These are phyloP conservation scores for Phytophthora litchii DNA, from an alignment of 352 stramenopile genomes.

Conservation along the genomic window DNA sequence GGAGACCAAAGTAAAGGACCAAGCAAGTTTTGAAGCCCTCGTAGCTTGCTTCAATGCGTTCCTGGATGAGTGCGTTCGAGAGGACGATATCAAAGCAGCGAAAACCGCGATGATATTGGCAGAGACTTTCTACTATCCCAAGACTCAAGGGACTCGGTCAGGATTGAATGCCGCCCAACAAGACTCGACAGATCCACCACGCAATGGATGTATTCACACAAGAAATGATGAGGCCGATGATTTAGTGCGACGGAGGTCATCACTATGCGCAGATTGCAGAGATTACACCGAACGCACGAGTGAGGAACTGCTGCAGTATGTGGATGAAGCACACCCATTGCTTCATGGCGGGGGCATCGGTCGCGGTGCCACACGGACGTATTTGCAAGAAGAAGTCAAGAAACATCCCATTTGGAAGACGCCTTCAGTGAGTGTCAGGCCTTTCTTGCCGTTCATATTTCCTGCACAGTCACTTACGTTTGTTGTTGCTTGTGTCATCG, in stretches of 20 bases:
- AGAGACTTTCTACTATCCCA: constrained; percentile 77
- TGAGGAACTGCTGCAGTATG: constrained; percentile 41
- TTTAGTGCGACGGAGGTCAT: constrained; percentile 19
- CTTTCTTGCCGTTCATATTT: not conserved
- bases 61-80: constrained; percentile 70
- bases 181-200: not conserved
- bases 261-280: constrained; percentile 28
- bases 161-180: constrained; percentile 2
- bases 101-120: constrained; percentile 90
- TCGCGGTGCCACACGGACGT: constrained; percentile 64
- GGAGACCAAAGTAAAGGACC: constrained; percentile 74
- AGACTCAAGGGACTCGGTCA: constrained; percentile 10
- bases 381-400: constrained; percentile 86
- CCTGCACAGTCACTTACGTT: not conserved
- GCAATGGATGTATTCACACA: constrained; percentile 14
- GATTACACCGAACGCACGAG: constrained; percentile 36
- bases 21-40: constrained; percentile 61
- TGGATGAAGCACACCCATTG: constrained; percentile 38
- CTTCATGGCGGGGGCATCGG: constrained; percentile 43
- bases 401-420: constrained; percentile 87
- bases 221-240: constrained; percentile 13
- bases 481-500: not conserved
- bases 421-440: constrained; percentile 46
- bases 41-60: constrained; percentile 77
- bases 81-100: constrained; percentile 84